A percentile compares a stretch with the other conserved stretches of the same genome.
Conservation (phyloP, 1,284 basidiomycete species). For the Exobasidium rhododendri region DNA sequence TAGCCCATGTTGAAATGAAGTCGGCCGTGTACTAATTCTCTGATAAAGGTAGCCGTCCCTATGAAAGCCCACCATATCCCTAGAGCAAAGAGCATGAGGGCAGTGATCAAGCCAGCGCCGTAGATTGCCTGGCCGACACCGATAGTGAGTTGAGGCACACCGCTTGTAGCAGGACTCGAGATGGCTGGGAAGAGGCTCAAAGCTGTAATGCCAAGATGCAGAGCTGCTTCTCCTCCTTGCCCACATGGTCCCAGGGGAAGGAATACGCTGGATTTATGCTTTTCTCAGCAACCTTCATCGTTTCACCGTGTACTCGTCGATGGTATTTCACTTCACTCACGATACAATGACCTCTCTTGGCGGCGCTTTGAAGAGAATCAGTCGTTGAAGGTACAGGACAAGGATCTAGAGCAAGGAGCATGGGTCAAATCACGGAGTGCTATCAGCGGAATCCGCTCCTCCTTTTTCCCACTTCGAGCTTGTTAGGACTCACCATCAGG, state of each 20-base stretch:
- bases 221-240: slow-evolving; percentile 42
- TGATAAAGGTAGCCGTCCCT: slow-evolving; percentile 31
- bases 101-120: slow-evolving; percentile 37
- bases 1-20: slow-evolving; percentile 41
- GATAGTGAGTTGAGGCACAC: slow-evolving; percentile 28
- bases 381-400: slow-evolving; percentile 43
- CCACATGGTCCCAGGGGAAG: slow-evolving; percentile 43
- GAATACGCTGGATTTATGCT: slow-evolving; percentile 22
- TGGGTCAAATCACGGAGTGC: too few species aligned
- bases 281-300: slow-evolving; percentile 29
- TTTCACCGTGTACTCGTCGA: too few species aligned
- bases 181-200: slow-evolving; percentile 35
- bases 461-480: neutral
- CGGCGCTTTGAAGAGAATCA: slow-evolving; percentile 41
- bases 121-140: slow-evolving; percentile 37
- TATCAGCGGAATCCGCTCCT: neutral
- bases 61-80: slow-evolving; percentile 42
- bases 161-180: slow-evolving; percentile 15
- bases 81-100: slow-evolving; percentile 37
- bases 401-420: slow-evolving; percentile 24
- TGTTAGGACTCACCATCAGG: slow-evolving; percentile 15
- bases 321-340: slow-evolving; percentile 30
- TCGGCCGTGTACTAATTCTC: slow-evolving; percentile 27
- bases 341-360: slow-evolving; percentile 44
- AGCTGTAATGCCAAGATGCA: slow-evolving; percentile 35